Percentiles rank a stretch among this genome's conserved stretches.
Evolutionary conservation across 106 monocot species (phyloP).

Genomic region (Dactylorhiza incarnata): DNA sequence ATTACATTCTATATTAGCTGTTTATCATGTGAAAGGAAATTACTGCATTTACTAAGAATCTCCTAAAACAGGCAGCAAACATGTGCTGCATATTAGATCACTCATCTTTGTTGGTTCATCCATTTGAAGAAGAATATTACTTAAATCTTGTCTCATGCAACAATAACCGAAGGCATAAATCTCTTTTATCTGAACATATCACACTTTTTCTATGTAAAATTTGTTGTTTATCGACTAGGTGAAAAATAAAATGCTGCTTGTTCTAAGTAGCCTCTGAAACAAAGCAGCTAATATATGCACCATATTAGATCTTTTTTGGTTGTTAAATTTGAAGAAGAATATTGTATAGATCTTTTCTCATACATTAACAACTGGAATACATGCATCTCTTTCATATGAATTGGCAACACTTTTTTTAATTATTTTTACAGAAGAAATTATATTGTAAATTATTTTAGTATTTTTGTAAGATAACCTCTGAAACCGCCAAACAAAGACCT

Average conservation of each 20-base stretch:
- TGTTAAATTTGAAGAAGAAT: background rate
- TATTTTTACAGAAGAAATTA: background rate
- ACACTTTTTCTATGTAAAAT: too few species aligned
- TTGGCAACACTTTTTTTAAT: background rate
- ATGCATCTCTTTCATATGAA: background rate
- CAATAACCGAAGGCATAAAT: too few species aligned
- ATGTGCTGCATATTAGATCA: too few species aligned
- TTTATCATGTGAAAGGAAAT: background rate
- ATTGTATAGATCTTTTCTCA: background rate
- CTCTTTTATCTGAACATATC: too few species aligned
- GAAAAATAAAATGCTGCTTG: background rate
- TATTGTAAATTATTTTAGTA: background rate
- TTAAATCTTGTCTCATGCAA: too few species aligned
- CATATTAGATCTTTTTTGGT: background rate
- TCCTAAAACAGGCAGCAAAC: too few species aligned
- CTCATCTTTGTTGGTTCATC: too few species aligned
- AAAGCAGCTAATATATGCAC: background rate
- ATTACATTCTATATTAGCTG: background rate
- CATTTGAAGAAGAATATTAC: too few species aligned
- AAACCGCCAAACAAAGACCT: background rate
- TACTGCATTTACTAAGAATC: too few species aligned
- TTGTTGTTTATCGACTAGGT: too few species aligned
- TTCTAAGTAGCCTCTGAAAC: background rate
- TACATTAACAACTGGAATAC: background rate
- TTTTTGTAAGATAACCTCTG: background rate